A percentile compares a stretch with the other conserved stretches of the same genome.
Evolutionary conservation across 768 basidiomycete genomes (phyloP).

Genomic region (Suillus fuscotomentosus): DNA sequence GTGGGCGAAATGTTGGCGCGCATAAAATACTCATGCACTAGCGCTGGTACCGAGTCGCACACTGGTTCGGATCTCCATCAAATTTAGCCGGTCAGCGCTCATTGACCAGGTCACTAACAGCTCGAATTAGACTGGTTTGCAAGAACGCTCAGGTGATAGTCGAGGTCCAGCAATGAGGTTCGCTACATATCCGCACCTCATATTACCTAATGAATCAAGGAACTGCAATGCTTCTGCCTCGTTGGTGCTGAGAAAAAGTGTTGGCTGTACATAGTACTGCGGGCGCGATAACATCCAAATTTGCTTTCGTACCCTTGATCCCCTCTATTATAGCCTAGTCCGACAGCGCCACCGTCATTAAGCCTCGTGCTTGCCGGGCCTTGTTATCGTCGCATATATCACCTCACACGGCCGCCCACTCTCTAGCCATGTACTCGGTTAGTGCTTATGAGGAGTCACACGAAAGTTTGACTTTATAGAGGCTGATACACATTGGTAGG

Average conservation of each 20-base stretch:
- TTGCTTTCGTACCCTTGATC: too few relatives aligned
- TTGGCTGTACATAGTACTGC: not conserved
- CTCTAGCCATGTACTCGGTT: too few relatives aligned
- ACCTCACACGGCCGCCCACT: too few relatives aligned
- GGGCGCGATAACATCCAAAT: too few relatives aligned
- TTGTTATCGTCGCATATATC: too few relatives aligned
- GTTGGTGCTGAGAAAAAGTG: not conserved
- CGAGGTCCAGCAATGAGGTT: not conserved
- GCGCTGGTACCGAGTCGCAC: too few relatives aligned
- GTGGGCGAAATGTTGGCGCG: not conserved
- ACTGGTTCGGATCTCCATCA: not conserved
- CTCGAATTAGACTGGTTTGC: not conserved
- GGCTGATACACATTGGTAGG: not conserved
- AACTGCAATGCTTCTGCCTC: not conserved
- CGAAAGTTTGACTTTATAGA: too few relatives aligned
- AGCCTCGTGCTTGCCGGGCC: too few relatives aligned
- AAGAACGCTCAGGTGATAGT: not conserved
- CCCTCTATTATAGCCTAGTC: too few relatives aligned
- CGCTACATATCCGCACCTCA: not conserved
- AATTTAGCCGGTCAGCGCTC: not conserved
- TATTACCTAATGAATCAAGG: too few relatives aligned
- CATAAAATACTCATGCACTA: not conserved
- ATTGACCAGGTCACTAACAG: not conserved
- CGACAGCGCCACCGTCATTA: too few relatives aligned
- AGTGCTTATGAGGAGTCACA: too few relatives aligned